phyloP scores from a whole-genome alignment of 2,329 filamentous ascomycete genomes.

The Elsinoe ampelina region DNA sequence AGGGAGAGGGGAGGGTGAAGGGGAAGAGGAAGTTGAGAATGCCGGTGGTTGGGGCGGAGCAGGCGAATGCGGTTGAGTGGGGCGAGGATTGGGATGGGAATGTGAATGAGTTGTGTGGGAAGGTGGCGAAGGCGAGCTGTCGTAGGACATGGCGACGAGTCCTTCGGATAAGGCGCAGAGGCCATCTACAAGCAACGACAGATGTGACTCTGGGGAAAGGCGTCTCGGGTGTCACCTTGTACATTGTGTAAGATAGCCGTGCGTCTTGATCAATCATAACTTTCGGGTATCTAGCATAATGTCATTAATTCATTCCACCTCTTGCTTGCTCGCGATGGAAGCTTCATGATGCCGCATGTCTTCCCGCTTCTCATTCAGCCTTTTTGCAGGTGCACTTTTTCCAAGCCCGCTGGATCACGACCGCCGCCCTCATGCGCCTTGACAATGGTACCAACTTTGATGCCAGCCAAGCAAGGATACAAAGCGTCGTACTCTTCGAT shows the following conservation, averaged over 20 bases:
- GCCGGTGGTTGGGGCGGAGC: conserved; percentile 38
- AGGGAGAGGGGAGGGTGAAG: conserved; percentile 31
- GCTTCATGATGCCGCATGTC: too few relatives aligned
- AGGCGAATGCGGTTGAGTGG: conserved; percentile 38
- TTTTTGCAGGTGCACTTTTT: not conserved
- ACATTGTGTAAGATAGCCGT: too few relatives aligned
- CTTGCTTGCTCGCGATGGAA: too few relatives aligned
- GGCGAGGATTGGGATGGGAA: conserved; percentile 25
- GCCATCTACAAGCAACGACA: not conserved
- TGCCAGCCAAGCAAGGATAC: conserved; percentile 50
- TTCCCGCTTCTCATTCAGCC: not conserved
- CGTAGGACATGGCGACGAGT: not conserved
- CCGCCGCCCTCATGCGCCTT: conserved; percentile 41
- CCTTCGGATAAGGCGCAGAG: not conserved
- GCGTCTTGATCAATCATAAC: too few relatives aligned
- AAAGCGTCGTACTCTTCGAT: conserved; percentile 45
- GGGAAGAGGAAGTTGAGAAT: conserved; percentile 23
- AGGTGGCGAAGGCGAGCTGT: not conserved
- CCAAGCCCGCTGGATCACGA: conserved; percentile 45
- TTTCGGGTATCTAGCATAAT: too few relatives aligned
- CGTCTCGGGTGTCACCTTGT: too few relatives aligned
- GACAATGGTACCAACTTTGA: conserved; percentile 47
- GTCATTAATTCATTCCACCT: too few relatives aligned
- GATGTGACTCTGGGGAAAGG: not conserved
- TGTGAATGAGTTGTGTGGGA: conserved; percentile 3